These are phyloP conservation scores for Coemansia sp. DNA, from an alignment of 192 early-diverging fungal species.

Conservation along the genomic window DNA sequence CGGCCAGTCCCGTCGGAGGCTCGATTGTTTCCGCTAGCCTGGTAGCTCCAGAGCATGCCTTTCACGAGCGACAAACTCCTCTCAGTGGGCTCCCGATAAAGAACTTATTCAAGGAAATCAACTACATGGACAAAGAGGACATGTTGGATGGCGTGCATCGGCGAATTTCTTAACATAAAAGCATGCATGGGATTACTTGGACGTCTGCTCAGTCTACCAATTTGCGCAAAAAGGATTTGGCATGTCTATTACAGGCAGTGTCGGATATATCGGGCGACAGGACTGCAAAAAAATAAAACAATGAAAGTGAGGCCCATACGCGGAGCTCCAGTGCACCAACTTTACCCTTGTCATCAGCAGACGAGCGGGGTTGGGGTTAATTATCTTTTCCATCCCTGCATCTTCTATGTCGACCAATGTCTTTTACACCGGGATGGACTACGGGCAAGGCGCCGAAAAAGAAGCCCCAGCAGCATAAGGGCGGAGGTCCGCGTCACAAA, in stretches of 20 bases:
- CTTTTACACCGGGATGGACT: not conserved
- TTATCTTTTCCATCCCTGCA: not conserved
- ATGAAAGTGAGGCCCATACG: not conserved
- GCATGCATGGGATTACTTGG: not conserved
- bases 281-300: not conserved
- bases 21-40: not conserved
- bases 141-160: not conserved
- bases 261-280: not conserved
- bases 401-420: not conserved
- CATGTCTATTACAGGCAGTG: not conserved
- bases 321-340: not conserved
- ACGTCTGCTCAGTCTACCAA: not conserved
- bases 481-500: constrained; percentile 5
- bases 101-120: not conserved
- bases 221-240: not conserved
- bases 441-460: not conserved
- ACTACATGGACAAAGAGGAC: not conserved
- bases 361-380: not conserved
- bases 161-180: not conserved
- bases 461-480: not conserved
- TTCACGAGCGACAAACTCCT: not conserved
- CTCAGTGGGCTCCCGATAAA: not conserved
- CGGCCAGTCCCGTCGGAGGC: not conserved
- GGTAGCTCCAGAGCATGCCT: not conserved
- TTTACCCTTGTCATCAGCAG: not conserved